Base-by-base conservation (phyloP, 2,329 filamentous ascomycete species). In the Aspergillus sp. region DNA sequence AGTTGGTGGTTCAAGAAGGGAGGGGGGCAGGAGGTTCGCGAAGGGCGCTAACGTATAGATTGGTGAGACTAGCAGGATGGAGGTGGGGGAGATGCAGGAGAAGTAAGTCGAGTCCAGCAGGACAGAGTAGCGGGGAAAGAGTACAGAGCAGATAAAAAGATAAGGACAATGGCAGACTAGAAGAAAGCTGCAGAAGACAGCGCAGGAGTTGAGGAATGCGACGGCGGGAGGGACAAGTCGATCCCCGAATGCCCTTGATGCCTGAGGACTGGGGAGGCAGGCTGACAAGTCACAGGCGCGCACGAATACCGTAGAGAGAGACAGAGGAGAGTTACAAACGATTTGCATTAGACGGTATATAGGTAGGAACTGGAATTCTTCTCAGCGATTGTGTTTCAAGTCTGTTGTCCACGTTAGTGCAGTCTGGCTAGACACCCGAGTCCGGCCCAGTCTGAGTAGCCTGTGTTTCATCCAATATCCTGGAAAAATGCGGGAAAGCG, bases 41-140 rank as follows among this genome's bases (percentile, higher is more conserved):
- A 59, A n/a, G 55, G 54, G 62, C 60, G 61, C 63, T 64, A 60
- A 64, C 49, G 54, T 56, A 55, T 59, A 57, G 52, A 48, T 54
- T 19, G 52, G 19, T 46, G 53, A 47, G 45, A 52, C 45, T 50
- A 56, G 51, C 11, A 41, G 49, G 21, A 50, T 44, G 31, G 49
- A 52, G 25, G 53, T 41, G 58, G 37, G 57, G 27, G 44, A 41
- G 25, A 40, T 52, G 55, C 55, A 52, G 48, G 48, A 46, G 27
- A 56, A 8, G 39, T n/a, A 27, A 19, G 35, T 54, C 51, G 51
- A 54, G n/a, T 40, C 52, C 52, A 41, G 19, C 52, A 47, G 15
- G 25, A 41, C 23, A 41, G 31, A 40, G 57, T 31, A 46, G 47
- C 45, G 19, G 52, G 41, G 53, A 45, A 31, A 52, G 53, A 58